phyloP scores from a whole-genome alignment of 108 stramenopile genomes.

The Cyclostephanos tholiformis region DNA sequence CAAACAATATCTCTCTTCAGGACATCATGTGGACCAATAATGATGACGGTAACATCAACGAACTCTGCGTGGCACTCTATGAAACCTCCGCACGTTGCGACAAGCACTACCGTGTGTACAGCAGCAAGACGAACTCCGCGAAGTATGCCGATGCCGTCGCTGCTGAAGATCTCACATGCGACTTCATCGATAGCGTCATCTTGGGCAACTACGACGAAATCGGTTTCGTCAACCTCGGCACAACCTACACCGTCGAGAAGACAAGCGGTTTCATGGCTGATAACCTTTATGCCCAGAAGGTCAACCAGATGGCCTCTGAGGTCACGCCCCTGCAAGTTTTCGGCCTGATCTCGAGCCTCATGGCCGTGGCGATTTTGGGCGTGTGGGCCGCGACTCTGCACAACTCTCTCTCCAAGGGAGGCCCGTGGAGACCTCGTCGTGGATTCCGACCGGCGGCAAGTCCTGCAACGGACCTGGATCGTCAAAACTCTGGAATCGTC shows the following conservation, averaged over 20 bases:
- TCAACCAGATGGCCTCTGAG: slow-evolving; percentile 25
- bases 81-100: slow-evolving; percentile 74
- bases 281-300: slow-evolving; percentile 21
- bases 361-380: slow-evolving; percentile 23
- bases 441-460: background rate
- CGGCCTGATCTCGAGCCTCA: slow-evolving; percentile 18
- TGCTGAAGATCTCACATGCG: slow-evolving; percentile 59
- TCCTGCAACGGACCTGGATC: background rate
- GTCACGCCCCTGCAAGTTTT: slow-evolving; percentile 43
- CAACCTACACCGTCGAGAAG: slow-evolving; percentile 20
- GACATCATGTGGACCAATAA: slow-evolving; percentile 23
- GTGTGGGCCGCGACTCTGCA: slow-evolving; percentile 23
- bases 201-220: slow-evolving; percentile 76
- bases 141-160: slow-evolving; percentile 23
- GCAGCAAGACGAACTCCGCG: slow-evolving; percentile 31
- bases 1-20: background rate
- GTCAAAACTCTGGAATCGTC: slow-evolving; percentile 10
- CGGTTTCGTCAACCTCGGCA: slow-evolving; percentile 59
- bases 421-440: slow-evolving; percentile 42
- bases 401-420: slow-evolving; percentile 23
- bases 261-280: slow-evolving; percentile 2
- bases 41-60: slow-evolving; percentile 47
- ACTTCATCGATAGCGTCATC: slow-evolving; percentile 69
- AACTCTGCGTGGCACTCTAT: slow-evolving; percentile 69
- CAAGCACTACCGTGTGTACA: slow-evolving; percentile 49